A percentile compares a stretch with the other conserved stretches of the same genome.
Evolutionary conservation across 1,139 yeast species (phyloP).

Genomic region (Pichia kudriavzevii): DNA sequence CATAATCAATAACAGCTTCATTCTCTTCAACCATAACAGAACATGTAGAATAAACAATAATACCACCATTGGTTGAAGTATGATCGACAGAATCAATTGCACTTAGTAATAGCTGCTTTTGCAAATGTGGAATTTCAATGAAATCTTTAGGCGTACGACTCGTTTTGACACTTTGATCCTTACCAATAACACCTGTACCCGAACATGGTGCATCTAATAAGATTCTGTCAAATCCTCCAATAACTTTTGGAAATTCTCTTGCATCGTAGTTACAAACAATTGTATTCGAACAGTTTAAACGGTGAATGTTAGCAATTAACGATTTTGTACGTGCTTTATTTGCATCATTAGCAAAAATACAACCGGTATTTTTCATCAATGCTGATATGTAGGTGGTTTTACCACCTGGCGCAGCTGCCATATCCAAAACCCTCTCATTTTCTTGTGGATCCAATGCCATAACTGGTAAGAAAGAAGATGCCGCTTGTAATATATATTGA

Average conservation of each 20-base stretch:
- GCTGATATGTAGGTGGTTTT: conserved; percentile 96
- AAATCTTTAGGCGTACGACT: conserved; percentile 95
- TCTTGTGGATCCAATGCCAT: conserved; percentile 97
- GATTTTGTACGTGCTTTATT: conserved; percentile 95
- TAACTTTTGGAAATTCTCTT: conserved; percentile 94
- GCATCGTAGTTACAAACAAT: conserved; percentile 98
- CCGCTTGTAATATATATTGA: conserved; percentile 95
- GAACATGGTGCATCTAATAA: conserved; percentile 98
- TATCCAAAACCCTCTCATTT: conserved; percentile 88
- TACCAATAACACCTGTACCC: conserved; percentile 98
- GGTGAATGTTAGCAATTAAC: conserved; percentile 92
- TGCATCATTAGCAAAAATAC: conserved; percentile 95
- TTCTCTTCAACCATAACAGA: conserved; percentile 98
- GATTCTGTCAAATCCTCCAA: conserved; percentile 96
- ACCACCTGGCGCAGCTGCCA: conserved; percentile 99
- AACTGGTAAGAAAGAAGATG: conserved; percentile 94
- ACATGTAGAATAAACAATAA: conserved; percentile 95
- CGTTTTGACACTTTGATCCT: conserved; percentile 91
- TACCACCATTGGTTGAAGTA: conserved; percentile 83
- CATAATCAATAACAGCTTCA: conserved; percentile 98
- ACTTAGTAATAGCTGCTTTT: conserved; percentile 83
- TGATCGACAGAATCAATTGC: conserved; percentile 98
- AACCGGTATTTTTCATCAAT: conserved; percentile 95
- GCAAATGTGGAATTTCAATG: conserved; percentile 92
- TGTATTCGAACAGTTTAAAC: conserved; percentile 94